Base-by-base conservation (phyloP, 192 early-diverging fungal genomes). In the Glomus cerebriforme region DNA sequence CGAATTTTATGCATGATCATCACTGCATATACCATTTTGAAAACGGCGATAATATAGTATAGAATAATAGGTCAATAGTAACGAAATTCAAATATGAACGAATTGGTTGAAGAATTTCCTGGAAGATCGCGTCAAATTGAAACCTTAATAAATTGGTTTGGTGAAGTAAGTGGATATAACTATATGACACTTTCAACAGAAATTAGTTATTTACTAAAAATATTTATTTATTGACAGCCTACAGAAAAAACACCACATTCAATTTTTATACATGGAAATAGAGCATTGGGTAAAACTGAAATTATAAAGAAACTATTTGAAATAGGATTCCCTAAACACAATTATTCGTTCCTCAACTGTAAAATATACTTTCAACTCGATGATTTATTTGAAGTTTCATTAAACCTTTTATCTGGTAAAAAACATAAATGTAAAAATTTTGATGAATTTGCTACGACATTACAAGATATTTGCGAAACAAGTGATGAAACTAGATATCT, bases 201-300 rank as follows among this genome's bases (percentile, higher is more conserved):
- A n/a, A n/a, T n/a, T n/a, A n/a, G n/a, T n/a, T n/a, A n/a, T n/a
- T n/a, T n/a, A n/a, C n/a, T n/a, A n/a, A n/a, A n/a, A n/a, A n/a
- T n/a, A n/a, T 60, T 60, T 29, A 63, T 34, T 66, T 67, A 7
- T 22, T 67, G 7, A 15, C 7, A 67, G 65, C 65, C 65, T 15
- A 22, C 27, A 34, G 65, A 67, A 67, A 67, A 34, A 32, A 35
- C 65, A 22, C 65, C 65, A 34, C 32, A n/a, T 34, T 32, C 65
- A 34, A 67, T 67, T 34, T 67, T 67, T 34, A 67, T 67, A 32
- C 65, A 67, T 3, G 65, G 65, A 34, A 67, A 67, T 67, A 67
- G 65, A 67, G 65, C 65, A 37, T 34, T 67, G 29, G 65, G 65
- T 22, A 67, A 67, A 34, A 67, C 65, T 22, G 65, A 67, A 34